Percentiles rank a stretch among this genome's conserved stretches.
These are phyloP conservation scores for Clarireedia monteithiana DNA, from an alignment of 2,329 filamentous ascomycete genomes.

Conservation along the genomic window DNA sequence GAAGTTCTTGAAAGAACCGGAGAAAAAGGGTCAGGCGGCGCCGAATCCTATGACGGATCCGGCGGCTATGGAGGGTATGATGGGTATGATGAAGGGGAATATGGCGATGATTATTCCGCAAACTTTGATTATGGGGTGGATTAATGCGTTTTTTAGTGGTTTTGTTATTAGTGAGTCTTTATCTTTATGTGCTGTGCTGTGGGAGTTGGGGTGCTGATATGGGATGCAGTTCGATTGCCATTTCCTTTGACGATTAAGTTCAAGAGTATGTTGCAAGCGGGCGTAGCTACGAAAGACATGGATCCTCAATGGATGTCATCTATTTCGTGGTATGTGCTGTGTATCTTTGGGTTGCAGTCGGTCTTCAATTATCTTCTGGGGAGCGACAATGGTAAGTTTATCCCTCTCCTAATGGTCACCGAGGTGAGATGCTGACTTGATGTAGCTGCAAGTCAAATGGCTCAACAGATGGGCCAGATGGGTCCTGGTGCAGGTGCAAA, in stretches of 20 bases:
- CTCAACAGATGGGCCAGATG: slow-evolving; percentile 73
- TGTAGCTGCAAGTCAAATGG: slow-evolving; percentile 81
- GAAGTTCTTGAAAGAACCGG: slow-evolving; percentile 81
- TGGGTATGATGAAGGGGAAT: slow-evolving; percentile 99
- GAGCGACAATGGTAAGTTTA: slow-evolving; percentile 77
- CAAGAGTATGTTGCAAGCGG: slow-evolving; percentile 98
- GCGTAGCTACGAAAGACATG: slow-evolving; percentile 90
- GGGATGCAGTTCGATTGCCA: slow-evolving; percentile 71
- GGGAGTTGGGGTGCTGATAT: background rate
- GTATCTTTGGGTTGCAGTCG: slow-evolving; percentile 90
- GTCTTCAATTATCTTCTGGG: slow-evolving; percentile 97
- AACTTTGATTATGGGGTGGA: slow-evolving; percentile 99
- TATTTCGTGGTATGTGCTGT: slow-evolving; percentile 98
- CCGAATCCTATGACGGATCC: slow-evolving; percentile 95
- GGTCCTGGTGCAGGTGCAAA: slow-evolving; percentile 54
- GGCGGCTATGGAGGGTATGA: slow-evolving; percentile 98
- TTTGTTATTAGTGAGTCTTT: slow-evolving; percentile 83
- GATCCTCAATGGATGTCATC: slow-evolving; percentile 98
- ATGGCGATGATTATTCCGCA: slow-evolving; percentile 99
- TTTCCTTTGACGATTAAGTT: slow-evolving; percentile 98
- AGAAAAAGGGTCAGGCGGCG: slow-evolving; percentile 75
- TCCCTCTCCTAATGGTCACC: background rate
- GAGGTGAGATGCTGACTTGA: slow-evolving; percentile 5
- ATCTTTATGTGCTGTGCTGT: background rate
- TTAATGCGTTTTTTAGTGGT: slow-evolving; percentile 97